Conservation (phyloP, 768 basidiomycete genomes). For the Myochromella boudieri region DNA sequence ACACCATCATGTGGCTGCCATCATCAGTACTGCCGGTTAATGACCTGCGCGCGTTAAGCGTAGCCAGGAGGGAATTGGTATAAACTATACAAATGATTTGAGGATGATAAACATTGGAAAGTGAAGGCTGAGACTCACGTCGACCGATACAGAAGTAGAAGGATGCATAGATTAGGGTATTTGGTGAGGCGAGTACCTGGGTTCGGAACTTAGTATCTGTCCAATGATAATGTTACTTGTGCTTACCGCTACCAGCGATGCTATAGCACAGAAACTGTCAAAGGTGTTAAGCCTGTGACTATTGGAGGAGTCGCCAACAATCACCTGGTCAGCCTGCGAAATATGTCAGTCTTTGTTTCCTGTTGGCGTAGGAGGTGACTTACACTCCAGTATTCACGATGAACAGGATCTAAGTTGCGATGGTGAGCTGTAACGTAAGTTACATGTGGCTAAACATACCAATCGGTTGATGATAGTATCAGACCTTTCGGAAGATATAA, state of each 20-base stretch:
- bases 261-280: constrained; percentile 11
- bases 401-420: constrained; percentile 17
- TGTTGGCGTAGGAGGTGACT: too few relatives aligned
- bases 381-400: constrained; percentile 22
- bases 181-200: constrained; percentile 26
- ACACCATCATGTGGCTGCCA: constrained; percentile 15
- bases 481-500: constrained; percentile 14
- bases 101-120: too few relatives aligned
- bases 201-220: too few relatives aligned
- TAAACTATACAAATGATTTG: constrained; percentile 19
- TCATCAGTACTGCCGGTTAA: constrained; percentile 13
- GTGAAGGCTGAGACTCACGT: constrained; percentile 18
- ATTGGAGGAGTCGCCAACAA: neutral
- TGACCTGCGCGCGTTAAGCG: constrained; percentile 18
- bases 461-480: constrained; percentile 22
- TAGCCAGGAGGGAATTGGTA: constrained; percentile 27
- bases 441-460: constrained; percentile 6
- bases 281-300: neutral
- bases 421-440: neutral
- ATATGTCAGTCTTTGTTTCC: too few relatives aligned
- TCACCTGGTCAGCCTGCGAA: constrained; percentile 10
- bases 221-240: too few relatives aligned
- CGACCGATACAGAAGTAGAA: constrained; percentile 35
- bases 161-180: constrained; percentile 28
- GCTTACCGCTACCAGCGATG: constrained; percentile 11